A percentile compares a stretch with the other conserved stretches of the same genome.
phyloP scores from a whole-genome alignment of 192 early-diverging fungal genomes.

The Phycomyces blakesleeanus region DNA sequence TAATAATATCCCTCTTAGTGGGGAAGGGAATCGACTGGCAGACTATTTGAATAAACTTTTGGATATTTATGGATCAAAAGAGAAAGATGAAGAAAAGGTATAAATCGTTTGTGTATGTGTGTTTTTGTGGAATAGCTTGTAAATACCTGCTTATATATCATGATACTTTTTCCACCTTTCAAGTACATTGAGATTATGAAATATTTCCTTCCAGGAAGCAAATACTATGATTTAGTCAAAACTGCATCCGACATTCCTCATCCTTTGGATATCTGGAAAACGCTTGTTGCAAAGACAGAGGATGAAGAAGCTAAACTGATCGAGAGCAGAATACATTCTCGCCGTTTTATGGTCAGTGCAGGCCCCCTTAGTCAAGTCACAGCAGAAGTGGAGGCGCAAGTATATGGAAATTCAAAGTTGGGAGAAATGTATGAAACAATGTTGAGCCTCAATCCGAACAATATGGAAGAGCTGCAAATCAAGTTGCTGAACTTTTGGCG shows the following conservation, averaged over 20 bases:
- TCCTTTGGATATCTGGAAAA: conserved; percentile 32
- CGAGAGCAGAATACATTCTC: conserved; percentile 56
- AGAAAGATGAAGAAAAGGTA: conserved; percentile 38
- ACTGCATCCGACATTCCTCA: conserved; percentile 28
- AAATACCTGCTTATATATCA: too few relatives aligned
- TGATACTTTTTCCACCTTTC: neutral
- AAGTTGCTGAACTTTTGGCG: conserved; percentile 23
- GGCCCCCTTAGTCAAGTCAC: conserved; percentile 57
- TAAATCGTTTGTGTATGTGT: too few relatives aligned
- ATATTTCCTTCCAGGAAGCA: conserved; percentile 40
- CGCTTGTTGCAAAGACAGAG: conserved; percentile 33
- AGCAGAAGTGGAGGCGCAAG: conserved; percentile 61
- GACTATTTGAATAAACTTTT: conserved; percentile 53
- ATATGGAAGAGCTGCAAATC: conserved; percentile 12
- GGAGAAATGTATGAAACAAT: conserved; percentile 25
- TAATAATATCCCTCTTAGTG: conserved; percentile 13
- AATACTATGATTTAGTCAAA: conserved; percentile 38
- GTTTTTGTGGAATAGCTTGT: conserved; percentile 10
- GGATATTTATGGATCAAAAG: conserved; percentile 42
- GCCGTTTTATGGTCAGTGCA: conserved; percentile 66
- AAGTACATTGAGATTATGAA: conserved; percentile 33
- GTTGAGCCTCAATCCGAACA: neutral
- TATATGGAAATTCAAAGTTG: conserved; percentile 52
- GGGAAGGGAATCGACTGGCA: conserved; percentile 45
- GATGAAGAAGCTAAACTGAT: conserved; percentile 40